Conservation (phyloP, 768 basidiomycete genomes). For the Mrakia gelida region DNA sequence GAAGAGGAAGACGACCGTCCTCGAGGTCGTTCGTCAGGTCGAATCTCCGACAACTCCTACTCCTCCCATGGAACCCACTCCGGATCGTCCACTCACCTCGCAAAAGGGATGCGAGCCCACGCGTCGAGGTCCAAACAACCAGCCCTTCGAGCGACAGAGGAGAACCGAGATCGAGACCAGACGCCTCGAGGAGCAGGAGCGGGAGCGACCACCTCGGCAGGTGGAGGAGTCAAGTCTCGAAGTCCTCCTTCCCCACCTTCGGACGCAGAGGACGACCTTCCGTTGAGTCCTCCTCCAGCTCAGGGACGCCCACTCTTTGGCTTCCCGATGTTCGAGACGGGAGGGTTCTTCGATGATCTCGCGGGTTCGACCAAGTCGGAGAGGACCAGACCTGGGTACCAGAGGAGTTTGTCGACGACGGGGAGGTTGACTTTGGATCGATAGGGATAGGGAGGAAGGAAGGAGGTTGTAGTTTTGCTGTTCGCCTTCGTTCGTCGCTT, state of each 20-base stretch:
- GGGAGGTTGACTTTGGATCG: neutral
- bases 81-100: neutral
- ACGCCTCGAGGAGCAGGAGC: neutral
- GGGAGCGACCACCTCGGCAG: no score
- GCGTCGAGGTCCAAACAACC: neutral
- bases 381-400: neutral
- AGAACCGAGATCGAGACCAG: neutral
- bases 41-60: neutral
- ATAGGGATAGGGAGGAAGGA: neutral
- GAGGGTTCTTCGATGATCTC: neutral
- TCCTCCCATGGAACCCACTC: neutral
- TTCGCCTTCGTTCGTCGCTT: no score
- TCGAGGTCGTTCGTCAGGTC: slow-evolving; percentile 22
- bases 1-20: slow-evolving; percentile 23
- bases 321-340: neutral
- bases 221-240: neutral
- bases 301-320: neutral
- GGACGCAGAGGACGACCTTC: neutral
- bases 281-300: neutral
- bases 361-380: neutral
- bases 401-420: slow-evolving; percentile 1
- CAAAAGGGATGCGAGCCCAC: neutral
- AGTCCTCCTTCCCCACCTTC: no score
- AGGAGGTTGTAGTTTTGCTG: neutral
- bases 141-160: neutral